Evolutionary conservation across 1,284 basidiomycete species (phyloP).

Genomic region (Cryptococcus sp.): DNA sequence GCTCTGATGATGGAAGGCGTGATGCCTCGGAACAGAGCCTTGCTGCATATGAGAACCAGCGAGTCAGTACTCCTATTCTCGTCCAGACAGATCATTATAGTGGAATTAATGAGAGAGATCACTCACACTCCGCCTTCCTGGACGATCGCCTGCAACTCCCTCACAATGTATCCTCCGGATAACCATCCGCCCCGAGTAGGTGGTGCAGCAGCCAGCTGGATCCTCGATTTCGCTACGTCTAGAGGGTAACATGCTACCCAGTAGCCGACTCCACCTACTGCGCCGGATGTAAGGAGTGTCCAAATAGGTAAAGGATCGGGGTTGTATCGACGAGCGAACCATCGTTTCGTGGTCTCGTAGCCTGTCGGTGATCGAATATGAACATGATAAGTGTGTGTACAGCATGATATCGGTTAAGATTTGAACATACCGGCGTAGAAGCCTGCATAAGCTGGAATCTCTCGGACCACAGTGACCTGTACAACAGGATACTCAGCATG

Average conservation of each 20-base stretch:
- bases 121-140: constrained; percentile 74
- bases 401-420: background rate
- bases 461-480: constrained; percentile 85
- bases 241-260: constrained; percentile 93
- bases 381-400: background rate
- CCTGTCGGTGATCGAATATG: constrained; percentile 61
- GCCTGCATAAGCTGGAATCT: constrained; percentile 94
- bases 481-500: background rate
- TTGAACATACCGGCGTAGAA: constrained; percentile 52
- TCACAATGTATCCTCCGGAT: constrained; percentile 66
- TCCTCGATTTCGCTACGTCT: constrained; percentile 86
- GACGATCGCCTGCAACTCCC: constrained; percentile 69
- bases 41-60: constrained; percentile 47
- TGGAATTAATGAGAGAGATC: background rate
- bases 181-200: constrained; percentile 68
- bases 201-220: constrained; percentile 76
- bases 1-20: constrained; percentile 71
- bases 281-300: constrained; percentile 82
- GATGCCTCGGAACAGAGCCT: constrained; percentile 70
- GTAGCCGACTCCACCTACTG: constrained; percentile 85
- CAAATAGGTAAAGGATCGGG: constrained; percentile 73
- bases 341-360: constrained; percentile 85
- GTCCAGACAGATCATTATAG: background rate
- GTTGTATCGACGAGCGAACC: constrained; percentile 56
- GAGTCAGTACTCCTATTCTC: too few relatives aligned